Percentiles rank a stretch among this genome's conserved stretches.
Conservation (phyloP, 148 eudicot genomes). For the Cornus controversa region DNA sequence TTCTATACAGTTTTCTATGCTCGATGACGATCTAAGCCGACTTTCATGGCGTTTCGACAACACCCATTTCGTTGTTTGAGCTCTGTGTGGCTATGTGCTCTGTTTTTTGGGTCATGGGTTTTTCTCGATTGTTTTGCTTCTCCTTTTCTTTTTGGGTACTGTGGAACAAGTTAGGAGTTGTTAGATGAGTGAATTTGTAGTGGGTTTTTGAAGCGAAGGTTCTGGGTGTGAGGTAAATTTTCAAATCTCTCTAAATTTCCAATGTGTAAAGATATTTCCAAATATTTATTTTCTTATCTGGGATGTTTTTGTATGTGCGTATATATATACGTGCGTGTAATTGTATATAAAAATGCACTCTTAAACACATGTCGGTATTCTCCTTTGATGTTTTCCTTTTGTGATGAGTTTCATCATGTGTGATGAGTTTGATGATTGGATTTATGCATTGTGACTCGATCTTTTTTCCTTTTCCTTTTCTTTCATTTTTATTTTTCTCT, state of each 20-base stretch:
- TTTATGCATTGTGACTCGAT: not conserved
- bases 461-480: not conserved
- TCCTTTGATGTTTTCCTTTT: not conserved
- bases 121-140: not conserved
- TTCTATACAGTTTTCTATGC: not conserved
- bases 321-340: not conserved
- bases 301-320: not conserved
- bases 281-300: not conserved
- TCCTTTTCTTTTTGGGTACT: not conserved
- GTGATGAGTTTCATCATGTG: not conserved
- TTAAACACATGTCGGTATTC: not conserved
- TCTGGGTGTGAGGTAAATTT: not conserved
- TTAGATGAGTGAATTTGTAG: slow-evolving; percentile 8
- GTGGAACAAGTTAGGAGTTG: not conserved
- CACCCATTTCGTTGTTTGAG: slow-evolving; percentile 8
- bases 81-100: not conserved
- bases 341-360: not conserved
- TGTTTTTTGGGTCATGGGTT: slow-evolving; percentile 1
- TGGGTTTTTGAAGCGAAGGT: slow-evolving; percentile 7
- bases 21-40: slow-evolving; percentile 6
- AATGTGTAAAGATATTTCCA: not conserved
- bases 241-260: not conserved
- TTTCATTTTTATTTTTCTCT: not conserved
- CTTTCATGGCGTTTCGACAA: slow-evolving; percentile 13
- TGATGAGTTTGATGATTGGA: slow-evolving; percentile 8